Base-by-base conservation (phyloP, 768 basidiomycete genomes). In the Tulasnella sp. region DNA sequence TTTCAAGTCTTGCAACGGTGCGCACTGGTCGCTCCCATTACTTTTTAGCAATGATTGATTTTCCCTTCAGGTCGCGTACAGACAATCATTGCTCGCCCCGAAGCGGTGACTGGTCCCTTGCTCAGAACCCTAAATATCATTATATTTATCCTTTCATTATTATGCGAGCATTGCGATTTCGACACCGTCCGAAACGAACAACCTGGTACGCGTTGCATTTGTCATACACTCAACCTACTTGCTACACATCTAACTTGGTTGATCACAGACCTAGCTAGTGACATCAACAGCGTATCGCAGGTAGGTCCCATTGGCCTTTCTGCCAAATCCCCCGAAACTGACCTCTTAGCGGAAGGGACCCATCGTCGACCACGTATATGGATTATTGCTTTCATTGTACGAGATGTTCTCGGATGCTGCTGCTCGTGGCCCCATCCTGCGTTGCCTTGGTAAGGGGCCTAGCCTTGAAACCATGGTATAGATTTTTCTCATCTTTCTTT, bases 101-200 rank as follows among this genome's bases (percentile, higher is more conserved):
- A 59, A 21, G 50, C 7, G 11, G 58, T 59, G 19, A 23, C 30
- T 19, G 34, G 41, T 30, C 50, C 61, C 26, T 41, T 32, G 2
- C 41, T 61, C 15, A 60, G 66, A 19, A 50, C 60, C 0, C 62
- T 90, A 9, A 75, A 79, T 27, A 80, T 94, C 21, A 76, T 96
- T 23, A 82, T 92, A 21, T 86, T 86, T 66, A 93, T 98, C 48
- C 82, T 86, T 1, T 79, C 91, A 0, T 73, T 97, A 0, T 80
- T 98, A 0, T 86, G 84, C 42, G 92, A 97, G 70, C 80, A 95
- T 68, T 94, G 88, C 64, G 77, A 91, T 61, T 92, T 97, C 66
- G 94, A 98, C 68, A 72, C 73, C 1, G 72, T 97, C 10, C 79
- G 90, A 17, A 65, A 64, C 11, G 83, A 86, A 42, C 74, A 81